Percentiles rank a stretch among this genome's conserved stretches.
phyloP scores from a whole-genome alignment of 1,139 yeast species.

The Nakaseomyces sp. region DNA sequence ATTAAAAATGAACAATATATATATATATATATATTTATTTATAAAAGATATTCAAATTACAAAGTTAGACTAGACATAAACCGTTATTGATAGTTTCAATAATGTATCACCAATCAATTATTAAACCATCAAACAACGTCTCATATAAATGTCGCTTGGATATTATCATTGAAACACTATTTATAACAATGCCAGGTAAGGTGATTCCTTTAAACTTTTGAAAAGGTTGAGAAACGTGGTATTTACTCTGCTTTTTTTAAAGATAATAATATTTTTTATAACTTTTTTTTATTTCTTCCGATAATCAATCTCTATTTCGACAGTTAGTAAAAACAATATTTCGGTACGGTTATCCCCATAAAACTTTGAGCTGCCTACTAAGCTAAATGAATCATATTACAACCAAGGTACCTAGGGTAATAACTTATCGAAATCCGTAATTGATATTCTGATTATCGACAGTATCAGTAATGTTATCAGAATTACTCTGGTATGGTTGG shows the following conservation, averaged over 20 bases:
- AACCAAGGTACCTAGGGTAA: too few relatives aligned
- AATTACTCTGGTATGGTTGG: background rate
- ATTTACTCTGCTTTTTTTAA: background rate
- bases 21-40: background rate
- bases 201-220: background rate
- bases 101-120: background rate
- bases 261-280: background rate
- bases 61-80: background rate
- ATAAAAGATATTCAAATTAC: background rate
- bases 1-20: background rate
- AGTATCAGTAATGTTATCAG: background rate
- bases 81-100: background rate
- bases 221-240: background rate
- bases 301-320: too few relatives aligned
- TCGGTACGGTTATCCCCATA: too few relatives aligned
- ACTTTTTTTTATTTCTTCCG: background rate
- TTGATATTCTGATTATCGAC: background rate
- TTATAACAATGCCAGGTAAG: slow-evolving; percentile 1
- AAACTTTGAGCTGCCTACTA: too few relatives aligned
- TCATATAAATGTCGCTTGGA: background rate
- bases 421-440: background rate
- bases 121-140: background rate
- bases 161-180: background rate
- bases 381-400: too few relatives aligned
- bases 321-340: too few relatives aligned